Evolutionary conservation across 208 protist species (phyloP), one percentile per base, ranked within the genome.

Genomic region (Leptomonas pyrrhocoris): DNA sequence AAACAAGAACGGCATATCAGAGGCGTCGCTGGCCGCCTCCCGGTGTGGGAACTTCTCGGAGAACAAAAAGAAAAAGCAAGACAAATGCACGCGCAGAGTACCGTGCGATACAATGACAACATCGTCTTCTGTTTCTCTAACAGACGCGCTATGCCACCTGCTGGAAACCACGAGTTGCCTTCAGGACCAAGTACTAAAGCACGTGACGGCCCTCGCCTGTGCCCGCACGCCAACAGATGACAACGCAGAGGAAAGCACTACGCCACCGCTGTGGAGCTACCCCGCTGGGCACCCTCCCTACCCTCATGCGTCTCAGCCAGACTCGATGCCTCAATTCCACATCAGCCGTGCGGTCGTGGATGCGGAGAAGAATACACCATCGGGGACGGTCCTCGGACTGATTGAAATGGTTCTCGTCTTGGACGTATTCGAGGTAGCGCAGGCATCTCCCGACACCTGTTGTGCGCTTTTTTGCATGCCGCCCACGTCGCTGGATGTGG

Each of bases 371-470:
- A 38, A 9, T 53, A 11, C n/a, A 19, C 30, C 51, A 16, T 8
- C 27, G n/a, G 11, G 2, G 7, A 1, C 40, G 2, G 23, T 34
- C 25, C 13, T 50, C 11, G 43, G 38, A 5, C 68, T 40, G 2
- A 21, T 74, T 1, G 50, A 70, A 19, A 46, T 76, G 40, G 18
- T 50, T 27, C 25, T 85, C 4, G 79, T 40, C 25, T 45, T 88
- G 38, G 83, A 88, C 55, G 71, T 75, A 28, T 85, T 83, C 43
- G 73, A 75, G 57, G 69, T 85, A 3, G 48, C 83, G 5, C 67
- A 83, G 48, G 30, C 54, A 23, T 81, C 64, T 2, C 83, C 83
- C 9, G 25, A 7, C 23, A 19, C 67, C 5, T 70, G 79, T 5
- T 36, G 68, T 9, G 64, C 54, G 11, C 64, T 88, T 23, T 31